Percentiles rank a stretch among this genome's conserved stretches.
phyloP scores from a whole-genome alignment of 2,329 filamentous ascomycete genomes.

The Basipetospora sp. region DNA sequence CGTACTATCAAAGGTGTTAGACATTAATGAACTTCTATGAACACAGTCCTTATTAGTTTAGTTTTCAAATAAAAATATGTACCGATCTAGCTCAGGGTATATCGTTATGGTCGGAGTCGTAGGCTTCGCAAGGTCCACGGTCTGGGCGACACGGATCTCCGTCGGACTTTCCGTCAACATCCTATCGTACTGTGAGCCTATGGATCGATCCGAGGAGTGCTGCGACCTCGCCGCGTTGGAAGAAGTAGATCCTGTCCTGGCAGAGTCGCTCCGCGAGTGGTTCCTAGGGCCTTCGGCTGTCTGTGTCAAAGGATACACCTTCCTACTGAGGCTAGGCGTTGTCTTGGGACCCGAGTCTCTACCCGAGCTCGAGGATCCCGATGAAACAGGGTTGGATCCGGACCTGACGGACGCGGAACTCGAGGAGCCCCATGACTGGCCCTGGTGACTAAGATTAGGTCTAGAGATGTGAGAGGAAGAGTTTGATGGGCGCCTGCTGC shows the following conservation, averaged over 20 bases:
- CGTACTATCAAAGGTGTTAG: too few species aligned
- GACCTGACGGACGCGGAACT: conserved; percentile 19
- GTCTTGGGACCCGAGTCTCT: neutral
- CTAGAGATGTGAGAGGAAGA: conserved; percentile 15
- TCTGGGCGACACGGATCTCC: conserved; percentile 27
- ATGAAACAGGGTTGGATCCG: conserved; percentile 16
- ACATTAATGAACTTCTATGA: too few species aligned
- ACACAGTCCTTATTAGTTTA: too few species aligned
- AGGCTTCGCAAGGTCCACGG: conserved; percentile 25
- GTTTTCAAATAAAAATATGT: conserved; percentile 27
- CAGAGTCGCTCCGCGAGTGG: conserved; percentile 21
- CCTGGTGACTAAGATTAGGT: conserved; percentile 22
- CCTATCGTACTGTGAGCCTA: conserved; percentile 25
- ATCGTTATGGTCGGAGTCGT: conserved; percentile 18
- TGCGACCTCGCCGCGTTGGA: conserved; percentile 24
- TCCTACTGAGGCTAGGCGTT: conserved; percentile 25
- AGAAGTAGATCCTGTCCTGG: conserved; percentile 27
- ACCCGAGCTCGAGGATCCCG: conserved; percentile 15
- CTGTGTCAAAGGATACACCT: conserved; percentile 31
- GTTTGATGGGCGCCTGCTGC: conserved; percentile 15
- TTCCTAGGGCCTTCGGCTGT: conserved; percentile 19
- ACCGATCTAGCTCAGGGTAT: conserved; percentile 48
- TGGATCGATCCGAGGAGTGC: conserved; percentile 20
- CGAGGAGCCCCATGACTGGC: conserved; percentile 27
- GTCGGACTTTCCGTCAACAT: conserved; percentile 28